phyloP scores from a whole-genome alignment of 2,329 filamentous ascomycete genomes.

The Hymenotorrendiella dingleyae region DNA sequence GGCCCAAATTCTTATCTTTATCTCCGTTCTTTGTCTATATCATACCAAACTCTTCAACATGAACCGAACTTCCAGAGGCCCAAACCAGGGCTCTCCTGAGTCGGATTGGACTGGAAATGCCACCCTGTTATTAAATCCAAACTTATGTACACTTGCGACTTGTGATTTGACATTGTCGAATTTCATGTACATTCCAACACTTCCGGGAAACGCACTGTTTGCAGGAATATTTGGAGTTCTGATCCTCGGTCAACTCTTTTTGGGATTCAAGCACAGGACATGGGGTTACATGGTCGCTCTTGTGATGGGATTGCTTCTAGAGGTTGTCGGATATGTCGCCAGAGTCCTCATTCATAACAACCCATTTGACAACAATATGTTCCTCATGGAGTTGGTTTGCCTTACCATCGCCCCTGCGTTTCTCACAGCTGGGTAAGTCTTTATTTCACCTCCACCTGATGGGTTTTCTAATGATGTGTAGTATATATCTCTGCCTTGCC shows the following conservation, averaged over 20 bases:
- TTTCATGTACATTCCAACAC: constrained; percentile 51
- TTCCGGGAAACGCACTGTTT: constrained; percentile 51
- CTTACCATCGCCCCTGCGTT: constrained; percentile 40
- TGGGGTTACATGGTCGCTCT: constrained; percentile 50
- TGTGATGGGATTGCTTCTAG: constrained; percentile 41
- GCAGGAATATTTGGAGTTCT: constrained; percentile 42
- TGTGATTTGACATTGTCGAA: constrained; percentile 48
- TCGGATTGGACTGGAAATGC: constrained; percentile 18
- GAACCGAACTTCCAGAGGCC: neutral
- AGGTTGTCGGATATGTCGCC: constrained; percentile 48
- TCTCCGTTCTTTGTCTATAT: neutral
- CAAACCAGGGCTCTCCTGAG: constrained; percentile 4
- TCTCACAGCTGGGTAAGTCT: constrained; percentile 45
- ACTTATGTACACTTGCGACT: constrained; percentile 26
- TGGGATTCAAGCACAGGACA: constrained; percentile 45
- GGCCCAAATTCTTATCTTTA: too few species aligned
- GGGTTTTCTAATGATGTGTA: constrained; percentile 4
- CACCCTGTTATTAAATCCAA: constrained; percentile 18
- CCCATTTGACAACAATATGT: constrained; percentile 48
- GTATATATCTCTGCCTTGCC: constrained; percentile 52
- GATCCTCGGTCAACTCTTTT: constrained; percentile 38
- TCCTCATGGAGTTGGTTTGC: constrained; percentile 54
- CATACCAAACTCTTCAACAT: constrained; percentile 18
- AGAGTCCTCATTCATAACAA: constrained; percentile 45
- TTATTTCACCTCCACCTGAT: neutral